Conservation (phyloP, 805 yeast genomes). For the Saccharomycopsis oosterbeekiorum region DNA sequence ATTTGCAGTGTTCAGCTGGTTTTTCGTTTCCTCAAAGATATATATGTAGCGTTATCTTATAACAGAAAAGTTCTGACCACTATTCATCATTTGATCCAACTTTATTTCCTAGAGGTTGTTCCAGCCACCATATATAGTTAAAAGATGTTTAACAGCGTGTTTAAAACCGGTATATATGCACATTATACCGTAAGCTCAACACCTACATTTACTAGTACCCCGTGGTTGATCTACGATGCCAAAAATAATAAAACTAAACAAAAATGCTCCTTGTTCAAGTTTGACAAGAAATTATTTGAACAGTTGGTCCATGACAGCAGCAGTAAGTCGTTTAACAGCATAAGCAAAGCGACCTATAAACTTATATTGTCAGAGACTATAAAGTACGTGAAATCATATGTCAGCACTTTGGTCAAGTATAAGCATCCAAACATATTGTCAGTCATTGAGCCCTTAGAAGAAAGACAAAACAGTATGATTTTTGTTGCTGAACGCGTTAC, state of each 20-base stretch:
- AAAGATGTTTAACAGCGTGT: constrained; percentile 17
- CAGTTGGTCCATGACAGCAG: constrained; percentile 10
- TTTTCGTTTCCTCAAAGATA: too few species aligned
- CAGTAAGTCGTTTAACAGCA: constrained; percentile 9
- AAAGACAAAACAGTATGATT: constrained; percentile 61
- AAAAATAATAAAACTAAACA: constrained; percentile 18
- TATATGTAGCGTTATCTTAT: too few species aligned
- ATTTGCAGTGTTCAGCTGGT: too few species aligned
- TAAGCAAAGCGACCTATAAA: constrained; percentile 15
- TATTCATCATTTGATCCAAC: too few species aligned
- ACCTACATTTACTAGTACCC: constrained; percentile 15
- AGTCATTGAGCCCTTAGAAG: constrained; percentile 82
- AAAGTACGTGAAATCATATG: constrained; percentile 56
- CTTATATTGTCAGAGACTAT: constrained; percentile 42
- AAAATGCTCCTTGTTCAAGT: constrained; percentile 14
- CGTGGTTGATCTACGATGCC: constrained; percentile 16
- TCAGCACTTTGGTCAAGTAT: constrained; percentile 62
- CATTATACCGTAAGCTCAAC: constrained; percentile 16
- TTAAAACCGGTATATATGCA: constrained; percentile 18
- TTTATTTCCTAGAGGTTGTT: too few species aligned
- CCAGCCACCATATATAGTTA: background rate
- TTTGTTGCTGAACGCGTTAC: constrained; percentile 81
- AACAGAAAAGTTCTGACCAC: too few species aligned
- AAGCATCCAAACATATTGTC: constrained; percentile 86
- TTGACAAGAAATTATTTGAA: constrained; percentile 18